Conservation (phyloP, 768 basidiomycete genomes). For the Obba rivulosa region DNA sequence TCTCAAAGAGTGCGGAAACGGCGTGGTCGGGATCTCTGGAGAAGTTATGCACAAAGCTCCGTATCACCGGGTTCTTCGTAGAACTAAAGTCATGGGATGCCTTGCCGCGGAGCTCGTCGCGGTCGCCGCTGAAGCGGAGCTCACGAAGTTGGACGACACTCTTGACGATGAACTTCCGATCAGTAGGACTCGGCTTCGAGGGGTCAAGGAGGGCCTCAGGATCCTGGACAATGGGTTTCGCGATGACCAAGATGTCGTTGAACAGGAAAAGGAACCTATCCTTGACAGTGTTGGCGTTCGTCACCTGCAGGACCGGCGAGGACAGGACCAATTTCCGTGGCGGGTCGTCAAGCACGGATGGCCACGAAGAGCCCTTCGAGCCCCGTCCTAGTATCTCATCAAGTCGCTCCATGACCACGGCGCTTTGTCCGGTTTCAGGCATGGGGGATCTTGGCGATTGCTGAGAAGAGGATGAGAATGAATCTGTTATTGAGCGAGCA, state of each 20-base stretch:
- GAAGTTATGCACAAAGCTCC: slow-evolving; percentile 76
- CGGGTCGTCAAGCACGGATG: slow-evolving; percentile 73
- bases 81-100: slow-evolving; percentile 29
- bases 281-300: slow-evolving; percentile 90
- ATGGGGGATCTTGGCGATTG: slow-evolving; percentile 43
- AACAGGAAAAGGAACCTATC: slow-evolving; percentile 97
- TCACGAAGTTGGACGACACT: slow-evolving; percentile 77
- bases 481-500: slow-evolving; percentile 63
- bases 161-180: slow-evolving; percentile 84
- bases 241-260: slow-evolving; percentile 88
- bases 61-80: slow-evolving; percentile 57
- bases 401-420: slow-evolving; percentile 58
- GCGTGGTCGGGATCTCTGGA: slow-evolving; percentile 75
- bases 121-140: slow-evolving; percentile 63
- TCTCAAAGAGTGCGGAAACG: slow-evolving; percentile 62
- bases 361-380: slow-evolving; percentile 49
- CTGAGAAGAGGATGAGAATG: slow-evolving; percentile 62
- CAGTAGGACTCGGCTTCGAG: slow-evolving; percentile 49
- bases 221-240: slow-evolving; percentile 79
- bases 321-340: slow-evolving; percentile 82
- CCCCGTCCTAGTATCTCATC: slow-evolving; percentile 67
- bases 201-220: slow-evolving; percentile 57
- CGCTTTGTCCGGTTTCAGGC: slow-evolving; percentile 37
- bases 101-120: slow-evolving; percentile 53
- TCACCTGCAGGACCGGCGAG: slow-evolving; percentile 88